Conservation (phyloP, 1,139 yeast species). For the Citeromyces hawaiiensis region DNA sequence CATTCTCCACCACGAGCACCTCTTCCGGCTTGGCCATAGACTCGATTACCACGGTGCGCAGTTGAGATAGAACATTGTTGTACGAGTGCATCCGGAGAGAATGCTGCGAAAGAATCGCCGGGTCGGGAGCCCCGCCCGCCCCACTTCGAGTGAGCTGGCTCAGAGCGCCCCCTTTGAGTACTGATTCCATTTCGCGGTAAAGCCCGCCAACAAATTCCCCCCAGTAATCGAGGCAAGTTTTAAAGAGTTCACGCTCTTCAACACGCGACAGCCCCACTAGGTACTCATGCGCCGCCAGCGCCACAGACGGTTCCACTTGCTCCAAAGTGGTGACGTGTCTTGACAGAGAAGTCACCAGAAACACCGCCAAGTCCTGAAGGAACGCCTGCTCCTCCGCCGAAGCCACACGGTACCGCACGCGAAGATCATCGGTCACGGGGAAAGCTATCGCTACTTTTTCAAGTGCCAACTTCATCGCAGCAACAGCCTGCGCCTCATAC, state of each 20-base stretch:
- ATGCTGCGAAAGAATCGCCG: constrained; percentile 58
- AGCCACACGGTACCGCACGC: constrained; percentile 61
- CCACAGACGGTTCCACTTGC: constrained; percentile 44
- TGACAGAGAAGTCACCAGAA: constrained; percentile 70
- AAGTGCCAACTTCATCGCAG: constrained; percentile 63
- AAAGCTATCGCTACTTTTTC: constrained; percentile 58
- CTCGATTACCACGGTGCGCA: constrained; percentile 85
- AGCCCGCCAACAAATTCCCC: constrained; percentile 65
- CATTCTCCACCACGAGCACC: constrained; percentile 91
- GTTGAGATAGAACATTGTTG: constrained; percentile 57
- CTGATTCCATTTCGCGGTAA: constrained; percentile 72
- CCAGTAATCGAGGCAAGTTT: constrained; percentile 95
- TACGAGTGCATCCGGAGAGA: constrained; percentile 84
- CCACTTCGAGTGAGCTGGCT: constrained; percentile 59
- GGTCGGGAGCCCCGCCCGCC: constrained; percentile 78
- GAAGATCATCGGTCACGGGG: constrained; percentile 66
- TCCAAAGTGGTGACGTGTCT: constrained; percentile 72
- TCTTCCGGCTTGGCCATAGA: constrained; percentile 99
- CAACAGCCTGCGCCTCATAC: constrained; percentile 56
- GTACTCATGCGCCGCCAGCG: constrained; percentile 65
- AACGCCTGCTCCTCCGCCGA: constrained; percentile 83
- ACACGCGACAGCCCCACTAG: constrained; percentile 77
- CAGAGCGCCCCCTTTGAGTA: constrained; percentile 58
- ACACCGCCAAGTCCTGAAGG: constrained; percentile 91
- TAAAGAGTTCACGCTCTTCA: constrained; percentile 92